Evolutionary conservation across 106 monocot species (phyloP).

Genomic region (Dendrobium officinale): DNA sequence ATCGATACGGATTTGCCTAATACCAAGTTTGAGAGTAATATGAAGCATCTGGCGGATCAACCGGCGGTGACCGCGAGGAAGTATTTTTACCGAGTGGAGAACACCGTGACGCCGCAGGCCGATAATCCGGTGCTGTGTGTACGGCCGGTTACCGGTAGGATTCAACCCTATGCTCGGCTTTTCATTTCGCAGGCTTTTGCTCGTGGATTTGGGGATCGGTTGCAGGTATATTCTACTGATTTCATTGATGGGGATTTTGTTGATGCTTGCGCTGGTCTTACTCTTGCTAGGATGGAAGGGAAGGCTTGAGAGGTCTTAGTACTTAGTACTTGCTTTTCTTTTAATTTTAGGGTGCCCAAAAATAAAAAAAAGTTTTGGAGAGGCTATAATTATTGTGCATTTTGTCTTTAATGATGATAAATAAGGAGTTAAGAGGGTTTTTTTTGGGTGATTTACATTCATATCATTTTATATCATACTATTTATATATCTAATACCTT

Average conservation of each 20-base stretch:
- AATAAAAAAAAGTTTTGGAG: too few species aligned
- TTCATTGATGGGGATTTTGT: conserved; percentile 85
- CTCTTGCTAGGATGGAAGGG: conserved; percentile 55
- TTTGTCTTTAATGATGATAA: too few species aligned
- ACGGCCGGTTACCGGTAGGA: conserved; percentile 54
- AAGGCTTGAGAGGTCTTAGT: conserved; percentile 8
- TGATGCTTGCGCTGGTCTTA: conserved; percentile 78
- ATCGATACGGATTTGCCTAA: conserved; percentile 85
- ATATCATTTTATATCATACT: too few species aligned
- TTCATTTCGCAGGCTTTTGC: conserved; percentile 72
- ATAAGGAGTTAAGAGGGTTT: too few species aligned
- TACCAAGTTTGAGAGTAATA: conserved; percentile 87
- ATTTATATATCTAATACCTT: too few species aligned
- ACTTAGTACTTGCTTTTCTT: too few species aligned
- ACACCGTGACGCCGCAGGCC: conserved; percentile 82
- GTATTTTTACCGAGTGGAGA: conserved; percentile 91
- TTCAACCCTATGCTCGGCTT: conserved; percentile 52
- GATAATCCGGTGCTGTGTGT: conserved; percentile 82
- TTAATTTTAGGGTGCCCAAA: too few species aligned
- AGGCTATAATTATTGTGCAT: too few species aligned
- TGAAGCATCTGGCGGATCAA: conserved; percentile 57
- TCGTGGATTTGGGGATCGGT: conserved; percentile 39
- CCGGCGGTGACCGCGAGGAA: conserved; percentile 33
- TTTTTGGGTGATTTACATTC: too few species aligned
- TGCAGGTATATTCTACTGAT: conserved; percentile 83